Evolutionary conservation across 495 filamentous ascomycete species (phyloP), one percentile per base, ranked within the genome.

Genomic region (Aspergillus heteromorphus): DNA sequence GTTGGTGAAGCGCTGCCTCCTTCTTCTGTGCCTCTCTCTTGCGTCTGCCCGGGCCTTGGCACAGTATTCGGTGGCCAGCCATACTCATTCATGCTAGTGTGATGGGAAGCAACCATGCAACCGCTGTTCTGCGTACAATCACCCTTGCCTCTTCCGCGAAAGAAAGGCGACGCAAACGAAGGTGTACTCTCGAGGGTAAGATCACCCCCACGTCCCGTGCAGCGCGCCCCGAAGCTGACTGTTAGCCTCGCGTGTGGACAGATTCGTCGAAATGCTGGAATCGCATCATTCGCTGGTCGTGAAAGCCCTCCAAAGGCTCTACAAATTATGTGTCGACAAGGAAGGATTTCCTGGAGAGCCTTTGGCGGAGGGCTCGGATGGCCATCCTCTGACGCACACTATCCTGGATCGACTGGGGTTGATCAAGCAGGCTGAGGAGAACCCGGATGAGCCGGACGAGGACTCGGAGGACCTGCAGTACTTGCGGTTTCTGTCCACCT

Each of bases 61-160:
- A 49, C 43, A 41, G 18, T 31, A 14, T 41, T 23, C 2, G 36
- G 13, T 29, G 41, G 42, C 34, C 45, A 30, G 40, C 29, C 19
- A 43, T 54, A 48, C 61, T 65, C 20, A 66, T 38, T 51, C 14
- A 23, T 45, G 17, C 9, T 50, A 77, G 74, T 77, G 74, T 57
- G 74, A 77, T 65, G 74, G 74, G 31, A 76, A 74, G 47, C 74
- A 77, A 45, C 74, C 74, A 30, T 77, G 74, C 61, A 75, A 73
- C 53, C 73, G 74, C 27, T 77, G 74, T 54, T 73, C 72, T 9
- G 67, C 73, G 40, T 74, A 75, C 55, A 77, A 77, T 49, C 74
- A 76, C 34, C 70, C 72, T 17, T 77, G 74, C 56, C 64, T 77
- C 9, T 77, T 77, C 56, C 70, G 74, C 4, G 74, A 77, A 51